Conservation (phyloP, 1,139 yeast genomes). For the Zygotorulaspora mrakii region DNA sequence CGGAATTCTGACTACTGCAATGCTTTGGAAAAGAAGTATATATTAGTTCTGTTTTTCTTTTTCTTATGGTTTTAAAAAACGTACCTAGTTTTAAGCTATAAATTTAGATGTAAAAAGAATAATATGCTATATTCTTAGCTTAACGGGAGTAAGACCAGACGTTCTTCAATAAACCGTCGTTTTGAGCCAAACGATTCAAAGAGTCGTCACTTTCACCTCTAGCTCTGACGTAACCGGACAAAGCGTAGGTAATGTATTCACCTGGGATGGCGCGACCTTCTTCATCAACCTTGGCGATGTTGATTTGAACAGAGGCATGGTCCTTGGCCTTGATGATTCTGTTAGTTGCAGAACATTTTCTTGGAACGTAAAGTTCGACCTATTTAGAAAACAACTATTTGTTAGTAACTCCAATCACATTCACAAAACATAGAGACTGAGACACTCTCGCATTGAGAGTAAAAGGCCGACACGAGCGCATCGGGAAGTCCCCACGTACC, state of each 20-base stretch:
- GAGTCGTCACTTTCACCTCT: constrained; percentile 98
- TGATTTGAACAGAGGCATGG: constrained; percentile 96
- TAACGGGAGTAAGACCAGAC: constrained; percentile 99
- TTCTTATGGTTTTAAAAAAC: constrained; percentile 3
- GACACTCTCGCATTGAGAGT: neutral
- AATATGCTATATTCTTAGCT: constrained; percentile 30
- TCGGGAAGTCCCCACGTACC: too few species aligned
- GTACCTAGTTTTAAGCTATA: constrained; percentile 10
- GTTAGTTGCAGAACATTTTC: constrained; percentile 99
- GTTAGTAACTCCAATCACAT: constrained; percentile 11
- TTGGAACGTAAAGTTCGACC: constrained; percentile 99
- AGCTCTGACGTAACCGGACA: constrained; percentile 89
- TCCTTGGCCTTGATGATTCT: constrained; percentile 99
- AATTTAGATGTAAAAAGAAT: constrained; percentile 1
- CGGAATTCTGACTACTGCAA: constrained; percentile 2
- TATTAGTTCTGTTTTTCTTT: constrained; percentile 7
- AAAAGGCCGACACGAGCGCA: too few species aligned
- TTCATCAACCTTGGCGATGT: constrained; percentile 85
- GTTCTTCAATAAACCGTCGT: constrained; percentile 96
- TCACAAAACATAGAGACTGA: neutral
- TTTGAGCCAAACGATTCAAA: constrained; percentile 98
- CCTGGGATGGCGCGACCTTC: constrained; percentile 95
- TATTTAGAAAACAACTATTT: constrained; percentile 33
- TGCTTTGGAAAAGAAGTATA: constrained; percentile 10
- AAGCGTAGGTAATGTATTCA: constrained; percentile 90